Base-by-base conservation (phyloP, 805 yeast species). In the Lipomyces starkeyi region DNA sequence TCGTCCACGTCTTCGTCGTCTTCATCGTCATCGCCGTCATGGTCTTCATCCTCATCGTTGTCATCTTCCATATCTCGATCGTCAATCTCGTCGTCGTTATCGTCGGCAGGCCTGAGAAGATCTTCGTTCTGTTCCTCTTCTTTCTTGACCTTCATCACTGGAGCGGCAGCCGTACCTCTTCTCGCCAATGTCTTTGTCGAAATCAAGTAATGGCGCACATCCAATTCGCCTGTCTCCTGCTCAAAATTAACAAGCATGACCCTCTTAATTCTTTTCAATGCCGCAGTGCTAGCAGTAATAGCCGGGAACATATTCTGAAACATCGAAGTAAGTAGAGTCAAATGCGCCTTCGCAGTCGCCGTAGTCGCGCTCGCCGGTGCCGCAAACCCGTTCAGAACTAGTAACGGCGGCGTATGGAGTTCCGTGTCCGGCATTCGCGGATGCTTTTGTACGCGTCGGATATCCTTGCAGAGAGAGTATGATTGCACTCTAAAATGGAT, bases 251-350 rank as follows among this genome's bases (percentile, higher is more conserved):
- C 80, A 86, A 95, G 84, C 74, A 95, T 81, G 25, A 95, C 98
- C 75, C 99, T 85, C 74, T 87, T 89, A 63, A 95, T 93, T 0
- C 90, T 82, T 58, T 82, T 81, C 43, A 95, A 88, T 72, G 88
- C 88, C 22, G 96, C 90, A 66, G 82, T 80, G 72, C 91, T 91
- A 2, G 97, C 98, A 67, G 92, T 89, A 72, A 95, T 89, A 25
- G 99, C 91, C 6, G 99, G 99, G 78, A 94, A 91, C 87, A 95
- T 87, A 80, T 92, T 93, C 80, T 95, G 99, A 81, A 95, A 91
- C 82, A 93, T 88, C 2, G 98, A 91, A 37, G 96, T 87, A 65
- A 93, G 78, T 69, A 94, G 83, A 52, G 55, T 58, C 35, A 67
- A 57, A 22, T 64, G 71, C 22, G 73, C 73, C 74, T 92, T 91